A percentile compares a stretch with the other conserved stretches of the same genome.
Evolutionary conservation across 345 rosid genomes (phyloP).

Genomic region (Eucalyptus decipiens): DNA sequence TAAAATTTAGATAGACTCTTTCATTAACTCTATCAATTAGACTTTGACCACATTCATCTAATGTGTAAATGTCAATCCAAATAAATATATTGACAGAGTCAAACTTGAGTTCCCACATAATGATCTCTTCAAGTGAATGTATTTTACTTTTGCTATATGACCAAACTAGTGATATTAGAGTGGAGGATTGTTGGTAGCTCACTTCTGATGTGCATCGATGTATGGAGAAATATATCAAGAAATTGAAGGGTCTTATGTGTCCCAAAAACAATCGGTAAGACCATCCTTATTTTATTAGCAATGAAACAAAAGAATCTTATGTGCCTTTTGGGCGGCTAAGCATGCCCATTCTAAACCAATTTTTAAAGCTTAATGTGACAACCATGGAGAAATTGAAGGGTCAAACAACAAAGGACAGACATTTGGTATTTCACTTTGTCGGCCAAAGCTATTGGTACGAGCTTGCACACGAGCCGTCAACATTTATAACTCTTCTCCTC

Average conservation of each 20-base stretch:
- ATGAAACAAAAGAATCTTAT: neutral
- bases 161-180: neutral
- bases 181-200: neutral
- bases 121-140: neutral
- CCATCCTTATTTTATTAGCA: neutral
- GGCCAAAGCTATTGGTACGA: neutral
- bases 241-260: neutral
- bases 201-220: neutral
- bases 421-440: neutral
- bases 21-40: neutral
- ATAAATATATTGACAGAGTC: neutral
- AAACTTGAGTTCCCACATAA: neutral
- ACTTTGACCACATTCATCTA: neutral
- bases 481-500: neutral
- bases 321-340: neutral
- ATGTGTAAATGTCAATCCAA: neutral
- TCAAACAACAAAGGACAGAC: neutral
- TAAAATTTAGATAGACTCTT: no score
- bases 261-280: neutral
- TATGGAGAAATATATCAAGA: no score
- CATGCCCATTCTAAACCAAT: neutral
- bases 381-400: neutral
- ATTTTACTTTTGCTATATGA: neutral
- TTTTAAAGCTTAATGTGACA: neutral
- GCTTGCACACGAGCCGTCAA: neutral